These are phyloP conservation scores for Antrodiella citrinella DNA, from an alignment of 768 basidiomycete species.

Conservation along the genomic window DNA sequence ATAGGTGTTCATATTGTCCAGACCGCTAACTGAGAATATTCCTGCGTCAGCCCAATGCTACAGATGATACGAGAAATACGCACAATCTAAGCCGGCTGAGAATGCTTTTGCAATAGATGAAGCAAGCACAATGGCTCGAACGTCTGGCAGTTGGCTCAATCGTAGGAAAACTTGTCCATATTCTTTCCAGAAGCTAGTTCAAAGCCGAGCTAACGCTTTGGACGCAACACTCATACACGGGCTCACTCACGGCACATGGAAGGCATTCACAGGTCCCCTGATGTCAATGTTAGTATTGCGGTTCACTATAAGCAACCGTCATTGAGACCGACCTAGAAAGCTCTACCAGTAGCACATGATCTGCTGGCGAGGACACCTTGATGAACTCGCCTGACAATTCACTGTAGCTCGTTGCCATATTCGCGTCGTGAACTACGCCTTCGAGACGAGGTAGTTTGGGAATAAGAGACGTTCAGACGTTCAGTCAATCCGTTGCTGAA, in stretches of 20 bases:
- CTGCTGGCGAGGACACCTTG: conserved; percentile 26
- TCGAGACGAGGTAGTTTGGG: no score
- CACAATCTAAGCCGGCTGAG: conserved; percentile 80
- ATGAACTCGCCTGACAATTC: conserved; percentile 21
- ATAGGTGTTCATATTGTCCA: conserved; percentile 3
- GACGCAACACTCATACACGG: not conserved
- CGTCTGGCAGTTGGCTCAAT: conserved; percentile 42
- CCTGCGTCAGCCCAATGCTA: conserved; percentile 3
- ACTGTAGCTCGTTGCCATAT: not conserved
- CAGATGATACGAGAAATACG: conserved; percentile 13
- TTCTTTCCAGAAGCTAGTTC: conserved; percentile 64
- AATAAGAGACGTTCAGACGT: no score
- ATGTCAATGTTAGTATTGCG: not conserved
- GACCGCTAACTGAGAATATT: conserved; percentile 23
- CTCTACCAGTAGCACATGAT: conserved; percentile 33
- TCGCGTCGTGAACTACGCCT: no score
- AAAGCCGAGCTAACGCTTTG: not conserved
- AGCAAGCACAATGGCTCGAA: conserved; percentile 67
- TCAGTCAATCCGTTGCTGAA: no score
- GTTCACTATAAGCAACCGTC: not conserved
- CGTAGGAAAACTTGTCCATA: conserved; percentile 54
- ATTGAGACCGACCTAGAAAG: conserved; percentile 25
- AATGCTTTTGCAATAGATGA: conserved; percentile 67
- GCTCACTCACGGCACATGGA: conserved; percentile 36
- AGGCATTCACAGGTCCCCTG: conserved; percentile 64